phyloP scores from a whole-genome alignment of 2,329 filamentous ascomycete genomes.

The Atkinsonella texensis region DNA sequence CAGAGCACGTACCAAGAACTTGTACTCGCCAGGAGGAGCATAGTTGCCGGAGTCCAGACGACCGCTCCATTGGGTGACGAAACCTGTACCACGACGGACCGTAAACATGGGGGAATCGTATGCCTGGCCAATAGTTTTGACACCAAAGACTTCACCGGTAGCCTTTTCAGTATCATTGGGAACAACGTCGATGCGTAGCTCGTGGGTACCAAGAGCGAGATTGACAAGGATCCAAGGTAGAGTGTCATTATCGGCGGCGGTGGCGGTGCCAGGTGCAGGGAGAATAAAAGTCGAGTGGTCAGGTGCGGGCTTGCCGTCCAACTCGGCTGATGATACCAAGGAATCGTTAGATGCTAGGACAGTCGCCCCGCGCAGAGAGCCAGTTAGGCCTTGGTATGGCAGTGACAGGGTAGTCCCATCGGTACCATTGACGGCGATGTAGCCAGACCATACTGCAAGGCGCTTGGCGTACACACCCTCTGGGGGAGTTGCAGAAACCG shows the following conservation, averaged over 20 bases:
- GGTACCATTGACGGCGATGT: conserved; percentile 19
- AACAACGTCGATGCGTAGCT: conserved; percentile 32
- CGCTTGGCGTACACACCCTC: conserved; percentile 4
- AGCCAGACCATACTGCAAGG: conserved; percentile 10
- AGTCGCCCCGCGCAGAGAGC: conserved; percentile 19
- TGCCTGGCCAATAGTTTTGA: conserved; percentile 31
- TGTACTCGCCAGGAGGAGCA: conserved; percentile 37
- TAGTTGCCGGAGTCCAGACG: conserved; percentile 33
- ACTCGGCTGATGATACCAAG: conserved; percentile 24
- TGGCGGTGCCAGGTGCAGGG: conserved; percentile 26
- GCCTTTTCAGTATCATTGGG: conserved; percentile 20
- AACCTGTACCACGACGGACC: conserved; percentile 17
- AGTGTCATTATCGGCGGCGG: conserved; percentile 12
- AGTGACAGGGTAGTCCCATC: conserved; percentile 25
- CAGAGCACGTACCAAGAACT: conserved; percentile 35
- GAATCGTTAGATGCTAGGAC: conserved; percentile 14
- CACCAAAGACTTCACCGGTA: conserved; percentile 23
- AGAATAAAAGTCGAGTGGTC: conserved; percentile 29
- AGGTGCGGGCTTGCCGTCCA: conserved; percentile 12
- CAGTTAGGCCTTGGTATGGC: conserved; percentile 29
- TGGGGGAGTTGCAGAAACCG: conserved; percentile 5
- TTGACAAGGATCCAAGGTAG: conserved; percentile 29
- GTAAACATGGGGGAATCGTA: conserved; percentile 27
- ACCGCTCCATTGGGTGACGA: no score
- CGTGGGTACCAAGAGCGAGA: conserved; percentile 33